Percentiles rank a stretch among this genome's conserved stretches.
Evolutionary conservation across 1,139 yeast genomes (phyloP).

Genomic region (Zygoascus sp.): DNA sequence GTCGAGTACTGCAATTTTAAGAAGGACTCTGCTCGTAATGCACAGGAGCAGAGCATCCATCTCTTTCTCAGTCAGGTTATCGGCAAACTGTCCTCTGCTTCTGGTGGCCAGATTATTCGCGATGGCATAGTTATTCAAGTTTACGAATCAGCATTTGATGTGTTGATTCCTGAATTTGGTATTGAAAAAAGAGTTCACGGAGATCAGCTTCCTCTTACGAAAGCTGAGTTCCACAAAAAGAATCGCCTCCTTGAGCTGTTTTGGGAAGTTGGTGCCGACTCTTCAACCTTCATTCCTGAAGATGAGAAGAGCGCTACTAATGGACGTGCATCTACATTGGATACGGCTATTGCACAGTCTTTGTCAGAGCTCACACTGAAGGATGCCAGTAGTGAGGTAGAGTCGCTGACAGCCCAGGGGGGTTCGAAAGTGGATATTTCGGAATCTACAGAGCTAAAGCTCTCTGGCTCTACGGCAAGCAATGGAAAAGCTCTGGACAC

Average conservation of each 20-base stretch:
- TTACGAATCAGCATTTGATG: conserved; percentile 94
- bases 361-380: conserved; percentile 6
- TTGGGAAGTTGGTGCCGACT: conserved; percentile 89
- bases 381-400: conserved; percentile 1
- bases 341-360: conserved; percentile 8
- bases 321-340: conserved; percentile 5
- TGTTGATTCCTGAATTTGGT: conserved; percentile 89
- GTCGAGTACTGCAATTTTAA: conserved; percentile 94
- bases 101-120: conserved; percentile 72
- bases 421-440: conserved; percentile 56
- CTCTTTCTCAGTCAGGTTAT: conserved; percentile 78
- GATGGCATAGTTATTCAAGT: conserved; percentile 89
- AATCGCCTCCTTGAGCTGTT: conserved; percentile 69
- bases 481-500: conserved; percentile 25
- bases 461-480: conserved; percentile 12
- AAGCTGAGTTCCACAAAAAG: conserved; percentile 83
- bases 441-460: conserved; percentile 28
- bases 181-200: conserved; percentile 97
- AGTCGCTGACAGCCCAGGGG: conserved; percentile 12
- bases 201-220: conserved; percentile 86
- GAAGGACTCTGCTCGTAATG: conserved; percentile 87
- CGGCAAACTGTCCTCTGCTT: conserved; percentile 66
- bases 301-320: conserved; percentile 53
- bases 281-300: conserved; percentile 86
- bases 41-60: conserved; percentile 94